Conservation (phyloP, 257 asterid species). For the Echium plantagineum region DNA sequence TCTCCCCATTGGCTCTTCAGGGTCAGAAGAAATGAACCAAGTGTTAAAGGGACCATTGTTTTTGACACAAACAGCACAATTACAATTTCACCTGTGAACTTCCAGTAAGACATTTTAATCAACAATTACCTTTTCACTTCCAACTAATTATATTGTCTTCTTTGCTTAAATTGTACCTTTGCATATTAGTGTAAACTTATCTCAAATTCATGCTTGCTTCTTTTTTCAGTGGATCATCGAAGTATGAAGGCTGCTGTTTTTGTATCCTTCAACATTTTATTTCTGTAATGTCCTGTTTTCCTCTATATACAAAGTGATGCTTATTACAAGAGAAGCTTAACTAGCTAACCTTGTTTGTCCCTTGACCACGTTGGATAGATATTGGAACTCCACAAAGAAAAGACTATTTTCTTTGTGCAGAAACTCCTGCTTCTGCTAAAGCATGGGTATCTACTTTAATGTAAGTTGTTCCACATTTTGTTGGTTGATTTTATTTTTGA, state of each 20-base stretch:
- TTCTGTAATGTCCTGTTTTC: neutral
- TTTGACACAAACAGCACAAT: conserved; percentile 94
- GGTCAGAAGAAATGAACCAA: conserved; percentile 78
- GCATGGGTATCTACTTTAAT: conserved; percentile 96
- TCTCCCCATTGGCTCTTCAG: conserved; percentile 28
- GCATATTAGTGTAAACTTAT: conserved; percentile 6
- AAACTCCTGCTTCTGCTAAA: conserved; percentile 89
- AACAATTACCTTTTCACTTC: neutral
- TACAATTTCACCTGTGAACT: conserved; percentile 84
- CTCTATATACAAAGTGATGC: conserved; percentile 1
- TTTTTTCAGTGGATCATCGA: conserved; percentile 69
- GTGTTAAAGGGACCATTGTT: conserved; percentile 69
- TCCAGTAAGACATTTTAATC: conserved; percentile 54
- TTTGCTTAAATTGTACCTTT: conserved; percentile 1
- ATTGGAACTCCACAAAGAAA: conserved; percentile 93
- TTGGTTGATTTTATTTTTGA: neutral
- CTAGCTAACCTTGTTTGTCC: conserved; percentile 3
- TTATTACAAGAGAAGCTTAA: neutral
- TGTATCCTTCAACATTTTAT: conserved; percentile 57
- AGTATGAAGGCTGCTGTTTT: conserved; percentile 94
- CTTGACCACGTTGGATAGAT: conserved; percentile 57
- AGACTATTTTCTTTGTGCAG: conserved; percentile 93
- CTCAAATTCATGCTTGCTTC: conserved; percentile 16
- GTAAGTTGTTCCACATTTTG: conserved; percentile 41
- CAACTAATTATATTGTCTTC: neutral